A percentile compares a stretch with the other conserved stretches of the same genome.
Conservation (phyloP, 176 grass and related monocot genomes). For the Carex cristatella region DNA sequence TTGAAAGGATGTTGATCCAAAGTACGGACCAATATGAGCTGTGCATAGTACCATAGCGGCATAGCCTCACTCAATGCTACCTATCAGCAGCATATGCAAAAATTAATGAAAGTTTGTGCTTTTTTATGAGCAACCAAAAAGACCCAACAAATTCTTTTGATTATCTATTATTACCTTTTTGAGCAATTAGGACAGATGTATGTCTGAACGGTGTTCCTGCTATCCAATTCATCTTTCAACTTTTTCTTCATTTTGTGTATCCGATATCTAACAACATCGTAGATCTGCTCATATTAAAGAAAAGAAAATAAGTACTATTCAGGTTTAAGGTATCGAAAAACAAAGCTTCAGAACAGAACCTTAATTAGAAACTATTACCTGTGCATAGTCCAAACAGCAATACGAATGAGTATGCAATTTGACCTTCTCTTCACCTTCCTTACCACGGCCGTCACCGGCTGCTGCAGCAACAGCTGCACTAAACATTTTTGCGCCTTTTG, state of each 20-base stretch:
- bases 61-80: neutral
- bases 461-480: conserved; percentile 60
- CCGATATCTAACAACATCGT: conserved; percentile 86
- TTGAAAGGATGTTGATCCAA: no score
- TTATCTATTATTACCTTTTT: conserved; percentile 43
- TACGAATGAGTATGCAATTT: conserved; percentile 96
- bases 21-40: no score
- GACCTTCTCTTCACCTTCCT: conserved; percentile 92
- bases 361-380: conserved; percentile 35
- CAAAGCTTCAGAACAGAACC: neutral
- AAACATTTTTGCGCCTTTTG: conserved; percentile 77
- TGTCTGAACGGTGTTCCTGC: conserved; percentile 89
- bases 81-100: neutral
- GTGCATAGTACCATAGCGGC: no score
- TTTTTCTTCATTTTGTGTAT: conserved; percentile 98
- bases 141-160: neutral
- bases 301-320: neutral
- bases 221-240: conserved; percentile 92
- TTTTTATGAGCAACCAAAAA: neutral
- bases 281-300: conserved; percentile 41
- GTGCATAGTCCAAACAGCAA: conserved; percentile 97
- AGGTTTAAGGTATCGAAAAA: neutral
- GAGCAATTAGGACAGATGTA: conserved; percentile 90
- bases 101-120: neutral
- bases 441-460: conserved; percentile 43